Percentiles rank a stretch among this genome's conserved stretches.
phyloP scores from a whole-genome alignment of 768 basidiomycete species.

The Crucibulum laeve region DNA sequence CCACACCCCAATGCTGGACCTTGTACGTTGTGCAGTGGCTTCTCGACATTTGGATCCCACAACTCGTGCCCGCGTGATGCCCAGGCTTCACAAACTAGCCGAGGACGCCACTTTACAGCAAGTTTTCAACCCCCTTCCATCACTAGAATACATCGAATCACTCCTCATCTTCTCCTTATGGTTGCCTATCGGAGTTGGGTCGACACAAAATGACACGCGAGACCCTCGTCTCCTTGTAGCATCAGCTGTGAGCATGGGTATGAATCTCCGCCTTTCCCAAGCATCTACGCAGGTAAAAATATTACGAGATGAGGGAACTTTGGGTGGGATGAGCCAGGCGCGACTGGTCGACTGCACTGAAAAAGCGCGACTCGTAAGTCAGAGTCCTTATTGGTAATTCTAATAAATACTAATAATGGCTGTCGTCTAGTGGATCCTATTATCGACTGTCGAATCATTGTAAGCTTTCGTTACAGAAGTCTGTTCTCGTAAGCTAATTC shows the following conservation, averaged over 20 bases:
- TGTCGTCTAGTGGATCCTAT: slow-evolving; percentile 30
- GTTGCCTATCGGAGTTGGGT: slow-evolving; percentile 34
- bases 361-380: neutral
- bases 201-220: slow-evolving; percentile 17
- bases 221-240: slow-evolving; percentile 35
- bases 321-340: slow-evolving; percentile 29
- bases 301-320: slow-evolving; percentile 23
- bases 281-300: slow-evolving; percentile 25
- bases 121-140: slow-evolving; percentile 36
- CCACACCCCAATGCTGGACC: slow-evolving; percentile 27
- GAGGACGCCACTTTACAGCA: slow-evolving; percentile 33
- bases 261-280: slow-evolving; percentile 34
- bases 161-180: slow-evolving; percentile 39
- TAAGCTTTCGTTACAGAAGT: slow-evolving; percentile 10
- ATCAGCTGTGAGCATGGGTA: slow-evolving; percentile 43
- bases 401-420: neutral
- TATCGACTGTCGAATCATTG: slow-evolving; percentile 35
- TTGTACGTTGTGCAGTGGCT: slow-evolving; percentile 42
- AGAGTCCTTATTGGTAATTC: slow-evolving; percentile 16
- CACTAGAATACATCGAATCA: slow-evolving; percentile 35
- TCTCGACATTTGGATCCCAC: slow-evolving; percentile 36
- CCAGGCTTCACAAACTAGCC: slow-evolving; percentile 34
- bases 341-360: slow-evolving; percentile 16
- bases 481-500: slow-evolving; percentile 1
- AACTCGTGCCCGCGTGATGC: slow-evolving; percentile 28